These are phyloP conservation scores for Heritiera littoralis DNA, from an alignment of 345 rosid species.

Conservation along the genomic window DNA sequence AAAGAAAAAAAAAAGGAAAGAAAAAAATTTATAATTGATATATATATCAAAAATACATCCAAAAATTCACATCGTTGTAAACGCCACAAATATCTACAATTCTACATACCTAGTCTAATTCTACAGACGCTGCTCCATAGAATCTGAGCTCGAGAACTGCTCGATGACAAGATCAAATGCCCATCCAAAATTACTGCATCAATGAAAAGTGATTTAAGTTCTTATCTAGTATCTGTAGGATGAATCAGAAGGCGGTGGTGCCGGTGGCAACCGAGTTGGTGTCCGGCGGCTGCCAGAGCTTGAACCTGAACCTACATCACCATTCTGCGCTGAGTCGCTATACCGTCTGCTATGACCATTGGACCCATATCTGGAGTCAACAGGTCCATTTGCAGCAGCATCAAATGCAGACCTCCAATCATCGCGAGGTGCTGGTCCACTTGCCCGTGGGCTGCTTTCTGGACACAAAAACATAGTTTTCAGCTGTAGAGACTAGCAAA, in stretches of 20 bases:
- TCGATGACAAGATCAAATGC: constrained; percentile 21
- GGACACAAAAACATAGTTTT: background rate
- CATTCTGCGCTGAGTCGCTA: constrained; percentile 73
- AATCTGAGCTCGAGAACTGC: constrained; percentile 30
- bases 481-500: background rate
- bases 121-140: background rate
- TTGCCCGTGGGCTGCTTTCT: constrained; percentile 86
- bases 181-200: constrained; percentile 18
- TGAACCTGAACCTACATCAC: constrained; percentile 55
- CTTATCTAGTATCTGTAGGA: constrained; percentile 49
- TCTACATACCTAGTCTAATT: constrained; percentile 8
- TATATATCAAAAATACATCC: constrained; percentile 13
- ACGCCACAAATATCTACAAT: constrained; percentile 19
- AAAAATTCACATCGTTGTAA: constrained; percentile 14
- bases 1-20: background rate
- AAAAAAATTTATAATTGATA: background rate
- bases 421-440: constrained; percentile 58
- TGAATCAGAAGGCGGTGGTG: constrained; percentile 72
- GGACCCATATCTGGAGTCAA: constrained; percentile 44
- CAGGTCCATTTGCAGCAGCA: constrained; percentile 70
- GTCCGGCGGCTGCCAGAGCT: constrained; percentile 69
- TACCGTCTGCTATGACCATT: constrained; percentile 70
- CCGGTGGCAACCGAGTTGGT: constrained; percentile 81
- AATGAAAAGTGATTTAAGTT: constrained; percentile 13
- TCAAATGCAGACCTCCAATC: constrained; percentile 99